phyloP scores from a whole-genome alignment of 192 early-diverging fungal genomes.

The Coemansia sp. region DNA sequence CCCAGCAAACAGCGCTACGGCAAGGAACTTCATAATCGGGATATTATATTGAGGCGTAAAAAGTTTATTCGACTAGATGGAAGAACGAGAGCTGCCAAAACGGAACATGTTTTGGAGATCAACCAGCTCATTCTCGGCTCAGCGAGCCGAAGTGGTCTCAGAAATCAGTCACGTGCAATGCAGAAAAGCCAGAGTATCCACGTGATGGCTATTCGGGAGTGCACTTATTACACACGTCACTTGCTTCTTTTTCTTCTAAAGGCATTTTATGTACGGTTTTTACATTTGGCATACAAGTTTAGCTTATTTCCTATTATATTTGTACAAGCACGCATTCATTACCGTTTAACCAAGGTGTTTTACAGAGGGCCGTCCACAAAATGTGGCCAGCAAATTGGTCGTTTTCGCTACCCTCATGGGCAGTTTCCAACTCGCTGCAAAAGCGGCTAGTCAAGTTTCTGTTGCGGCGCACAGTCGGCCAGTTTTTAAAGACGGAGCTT shows the following conservation, averaged over 20 bases:
- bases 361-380: not conserved
- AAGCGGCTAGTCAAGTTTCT: constrained; percentile 82
- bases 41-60: not conserved
- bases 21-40: not conserved
- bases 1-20: constrained; percentile 1
- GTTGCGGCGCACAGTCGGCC: constrained; percentile 76
- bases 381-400: constrained; percentile 54
- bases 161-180: constrained; percentile 14
- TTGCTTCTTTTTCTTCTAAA: constrained; percentile 5
- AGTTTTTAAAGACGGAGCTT: constrained; percentile 76
- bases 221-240: constrained; percentile 7
- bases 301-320: constrained; percentile 3
- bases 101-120: not conserved
- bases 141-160: not conserved
- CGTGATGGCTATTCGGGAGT: constrained; percentile 6
- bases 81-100: not conserved
- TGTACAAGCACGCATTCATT: not conserved
- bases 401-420: constrained; percentile 51
- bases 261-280: not conserved
- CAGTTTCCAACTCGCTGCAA: constrained; percentile 70
- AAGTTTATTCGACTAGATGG: not conserved
- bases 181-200: constrained; percentile 6
- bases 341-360: not conserved
- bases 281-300: constrained; percentile 8
- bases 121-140: constrained; percentile 1